Evolutionary conservation across 768 basidiomycete species (phyloP).

Genomic region (Suillus subluteus): DNA sequence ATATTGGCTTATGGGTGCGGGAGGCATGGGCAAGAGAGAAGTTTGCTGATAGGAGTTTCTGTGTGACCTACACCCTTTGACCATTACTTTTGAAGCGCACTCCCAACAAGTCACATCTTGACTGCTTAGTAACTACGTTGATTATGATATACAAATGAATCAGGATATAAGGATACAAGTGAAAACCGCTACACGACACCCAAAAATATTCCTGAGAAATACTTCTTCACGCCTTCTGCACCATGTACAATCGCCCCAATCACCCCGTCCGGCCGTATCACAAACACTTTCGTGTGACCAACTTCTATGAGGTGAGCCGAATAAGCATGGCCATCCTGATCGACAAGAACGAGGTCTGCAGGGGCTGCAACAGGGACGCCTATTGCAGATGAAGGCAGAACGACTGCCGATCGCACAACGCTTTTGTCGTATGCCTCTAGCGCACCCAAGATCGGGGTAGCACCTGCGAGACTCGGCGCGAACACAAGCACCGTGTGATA

Average conservation of each 20-base stretch:
- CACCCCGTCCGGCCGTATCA: conserved; percentile 27
- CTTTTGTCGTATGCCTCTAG: not conserved
- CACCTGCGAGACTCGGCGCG: conserved; percentile 8
- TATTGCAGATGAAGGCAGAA: conserved; percentile 4
- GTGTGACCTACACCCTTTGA: too few relatives aligned
- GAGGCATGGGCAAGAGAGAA: too few relatives aligned
- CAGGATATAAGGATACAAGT: not conserved
- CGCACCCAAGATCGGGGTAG: conserved; percentile 6
- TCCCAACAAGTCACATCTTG: too few relatives aligned
- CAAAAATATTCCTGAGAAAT: not conserved
- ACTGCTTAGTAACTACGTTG: not conserved
- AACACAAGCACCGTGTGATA: conserved; percentile 16
- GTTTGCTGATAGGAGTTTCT: too few relatives aligned
- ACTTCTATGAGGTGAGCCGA: conserved; percentile 36
- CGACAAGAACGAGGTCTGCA: conserved; percentile 37
- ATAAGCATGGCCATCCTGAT: conserved; percentile 39
- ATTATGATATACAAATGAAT: not conserved
- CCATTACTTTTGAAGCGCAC: too few relatives aligned
- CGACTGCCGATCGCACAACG: conserved; percentile 9
- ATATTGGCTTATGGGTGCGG: too few relatives aligned
- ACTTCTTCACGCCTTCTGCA: conserved; percentile 19
- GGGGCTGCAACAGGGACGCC: not conserved
- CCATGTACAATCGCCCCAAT: conserved; percentile 35
- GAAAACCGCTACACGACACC: not conserved
- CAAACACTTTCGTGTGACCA: conserved; percentile 34